Conservation (phyloP, 202 grass and related monocot genomes). For the Cymbopogon flexuosus region DNA sequence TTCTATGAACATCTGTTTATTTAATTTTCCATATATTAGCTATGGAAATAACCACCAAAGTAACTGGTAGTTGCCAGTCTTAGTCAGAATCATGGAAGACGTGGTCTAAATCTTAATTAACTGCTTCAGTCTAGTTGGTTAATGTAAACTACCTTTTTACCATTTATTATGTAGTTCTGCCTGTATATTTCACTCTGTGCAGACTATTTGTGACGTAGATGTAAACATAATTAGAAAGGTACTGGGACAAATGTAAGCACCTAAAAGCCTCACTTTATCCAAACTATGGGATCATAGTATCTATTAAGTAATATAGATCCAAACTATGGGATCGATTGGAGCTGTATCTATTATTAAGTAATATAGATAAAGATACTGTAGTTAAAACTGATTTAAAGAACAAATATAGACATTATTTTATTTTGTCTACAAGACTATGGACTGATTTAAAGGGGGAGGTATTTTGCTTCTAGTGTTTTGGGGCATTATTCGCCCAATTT, state of each 20-base stretch:
- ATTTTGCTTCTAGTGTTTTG: background rate
- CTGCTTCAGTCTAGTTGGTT: background rate
- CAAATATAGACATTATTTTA: background rate
- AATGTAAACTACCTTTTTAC: background rate
- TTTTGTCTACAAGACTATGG: constrained; percentile 9
- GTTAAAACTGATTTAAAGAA: background rate
- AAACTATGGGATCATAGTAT: background rate
- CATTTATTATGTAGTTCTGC: background rate
- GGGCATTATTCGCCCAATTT: background rate
- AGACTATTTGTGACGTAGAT: constrained; percentile 5
- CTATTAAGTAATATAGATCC: background rate
- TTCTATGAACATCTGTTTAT: constrained; percentile 1
- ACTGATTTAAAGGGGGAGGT: background rate
- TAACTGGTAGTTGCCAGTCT: background rate
- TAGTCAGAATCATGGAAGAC: background rate
- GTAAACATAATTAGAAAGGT: background rate
- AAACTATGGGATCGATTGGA: no score
- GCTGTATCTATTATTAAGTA: no score
- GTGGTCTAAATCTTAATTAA: background rate
- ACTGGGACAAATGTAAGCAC: background rate
- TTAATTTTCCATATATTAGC: background rate
- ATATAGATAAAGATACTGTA: background rate
- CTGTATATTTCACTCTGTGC: background rate
- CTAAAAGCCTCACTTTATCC: background rate
- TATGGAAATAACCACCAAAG: constrained; percentile 1